Conservation (phyloP, 2,329 filamentous ascomycete genomes). For the Phoma sp. region DNA sequence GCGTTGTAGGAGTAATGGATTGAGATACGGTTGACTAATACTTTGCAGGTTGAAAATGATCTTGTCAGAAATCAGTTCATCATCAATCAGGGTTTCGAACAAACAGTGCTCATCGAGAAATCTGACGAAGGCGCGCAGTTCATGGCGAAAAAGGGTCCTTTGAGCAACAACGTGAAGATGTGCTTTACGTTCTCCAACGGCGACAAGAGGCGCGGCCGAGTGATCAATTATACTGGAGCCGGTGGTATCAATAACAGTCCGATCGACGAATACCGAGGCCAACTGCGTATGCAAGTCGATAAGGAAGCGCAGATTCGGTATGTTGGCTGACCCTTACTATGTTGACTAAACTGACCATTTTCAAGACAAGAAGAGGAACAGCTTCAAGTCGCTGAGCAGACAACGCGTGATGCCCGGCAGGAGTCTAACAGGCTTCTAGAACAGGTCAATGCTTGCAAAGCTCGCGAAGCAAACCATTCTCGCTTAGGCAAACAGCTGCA, state of each 20-base stretch:
- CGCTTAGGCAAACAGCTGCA: conserved; percentile 59
- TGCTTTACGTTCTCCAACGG: conserved; percentile 73
- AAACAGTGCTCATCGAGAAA: conserved; percentile 77
- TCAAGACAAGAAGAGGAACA: conserved; percentile 54
- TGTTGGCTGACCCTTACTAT: conserved; percentile 2
- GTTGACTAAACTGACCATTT: conserved; percentile 7
- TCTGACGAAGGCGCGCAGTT: conserved; percentile 71
- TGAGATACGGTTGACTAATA: conserved; percentile 22
- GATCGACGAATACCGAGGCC: conserved; percentile 60
- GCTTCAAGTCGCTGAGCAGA: conserved; percentile 60
- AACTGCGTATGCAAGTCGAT: conserved; percentile 81
- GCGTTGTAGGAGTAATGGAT: background rate
- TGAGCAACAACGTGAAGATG: conserved; percentile 71
- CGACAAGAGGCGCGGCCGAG: conserved; percentile 67
- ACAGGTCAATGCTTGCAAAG: conserved; percentile 59
- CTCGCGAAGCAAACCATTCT: conserved; percentile 59
- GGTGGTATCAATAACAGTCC: conserved; percentile 61
- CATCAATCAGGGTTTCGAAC: conserved; percentile 83
- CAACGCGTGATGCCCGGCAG: conserved; percentile 35
- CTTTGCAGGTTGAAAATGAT: conserved; percentile 55
- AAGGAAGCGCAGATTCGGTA: conserved; percentile 70
- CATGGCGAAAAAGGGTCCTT: conserved; percentile 65
- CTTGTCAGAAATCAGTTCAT: conserved; percentile 82
- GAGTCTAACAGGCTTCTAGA: conserved; percentile 41
- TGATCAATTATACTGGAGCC: conserved; percentile 48